These are phyloP conservation scores for Crithidia sp. DNA, from an alignment of 208 protist species.

Conservation along the genomic window DNA sequence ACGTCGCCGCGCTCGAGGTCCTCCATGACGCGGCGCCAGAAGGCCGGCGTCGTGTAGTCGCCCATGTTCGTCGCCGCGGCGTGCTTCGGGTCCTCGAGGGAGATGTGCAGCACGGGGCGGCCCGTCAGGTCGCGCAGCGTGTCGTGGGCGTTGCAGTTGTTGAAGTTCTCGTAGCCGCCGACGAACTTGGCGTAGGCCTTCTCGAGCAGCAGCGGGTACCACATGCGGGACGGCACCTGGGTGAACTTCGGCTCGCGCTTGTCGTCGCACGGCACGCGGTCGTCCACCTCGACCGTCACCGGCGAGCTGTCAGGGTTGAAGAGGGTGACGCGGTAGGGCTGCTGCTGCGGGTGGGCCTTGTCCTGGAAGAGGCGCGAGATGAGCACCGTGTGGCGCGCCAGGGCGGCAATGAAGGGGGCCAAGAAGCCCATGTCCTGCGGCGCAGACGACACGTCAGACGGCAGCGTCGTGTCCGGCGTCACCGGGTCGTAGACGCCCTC, in stretches of 20 bases:
- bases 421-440: slow-evolving; percentile 63
- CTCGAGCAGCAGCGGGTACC: slow-evolving; percentile 88
- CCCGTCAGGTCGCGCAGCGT: slow-evolving; percentile 86
- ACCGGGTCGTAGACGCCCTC: slow-evolving; percentile 68
- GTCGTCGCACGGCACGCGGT: slow-evolving; percentile 75
- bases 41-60: slow-evolving; percentile 66
- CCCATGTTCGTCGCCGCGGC: slow-evolving; percentile 72
- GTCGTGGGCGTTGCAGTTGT: slow-evolving; percentile 84
- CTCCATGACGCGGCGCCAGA: slow-evolving; percentile 68
- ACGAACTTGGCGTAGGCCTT: slow-evolving; percentile 93
- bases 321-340: slow-evolving; percentile 77
- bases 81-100: slow-evolving; percentile 78
- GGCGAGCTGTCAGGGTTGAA: slow-evolving; percentile 79
- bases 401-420: slow-evolving; percentile 77
- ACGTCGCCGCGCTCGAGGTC: slow-evolving; percentile 75
- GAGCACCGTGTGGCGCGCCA: slow-evolving; percentile 63
- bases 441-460: slow-evolving; percentile 63
- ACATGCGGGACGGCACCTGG: slow-evolving; percentile 64
- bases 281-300: slow-evolving; percentile 75
- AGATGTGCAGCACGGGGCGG: slow-evolving; percentile 78
- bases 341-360: slow-evolving; percentile 63
- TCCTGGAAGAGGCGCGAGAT: slow-evolving; percentile 76
- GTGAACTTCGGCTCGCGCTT: slow-evolving; percentile 80
- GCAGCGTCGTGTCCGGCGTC: slow-evolving; percentile 54
- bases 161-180: slow-evolving; percentile 80